Evolutionary conservation across 2,329 filamentous ascomycete species (phyloP).

Genomic region (Arthrobotrys entomopaga): DNA sequence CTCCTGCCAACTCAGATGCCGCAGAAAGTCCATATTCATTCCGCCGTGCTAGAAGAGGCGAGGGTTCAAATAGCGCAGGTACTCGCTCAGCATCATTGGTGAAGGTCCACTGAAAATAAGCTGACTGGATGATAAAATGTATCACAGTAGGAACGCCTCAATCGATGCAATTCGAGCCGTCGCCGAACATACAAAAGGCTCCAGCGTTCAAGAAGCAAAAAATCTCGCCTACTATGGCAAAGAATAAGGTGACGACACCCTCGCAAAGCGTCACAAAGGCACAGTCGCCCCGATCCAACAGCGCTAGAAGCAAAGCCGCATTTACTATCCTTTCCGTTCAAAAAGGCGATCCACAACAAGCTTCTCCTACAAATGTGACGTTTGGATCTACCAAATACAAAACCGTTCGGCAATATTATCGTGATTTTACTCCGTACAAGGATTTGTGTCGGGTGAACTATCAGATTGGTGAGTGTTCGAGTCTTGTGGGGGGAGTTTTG

Average conservation of each 20-base stretch:
- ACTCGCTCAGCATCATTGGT: background rate
- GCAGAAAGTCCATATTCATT: constrained; percentile 34
- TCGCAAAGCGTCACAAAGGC: constrained; percentile 7
- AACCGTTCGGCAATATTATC: constrained; percentile 33
- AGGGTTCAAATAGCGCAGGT: constrained; percentile 19
- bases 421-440: constrained; percentile 38
- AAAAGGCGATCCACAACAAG: constrained; percentile 34
- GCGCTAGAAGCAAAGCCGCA: background rate
- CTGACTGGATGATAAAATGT: constrained; percentile 1
- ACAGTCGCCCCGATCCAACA: background rate
- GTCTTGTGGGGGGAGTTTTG: background rate
- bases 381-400: constrained; percentile 41
- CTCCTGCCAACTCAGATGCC: background rate
- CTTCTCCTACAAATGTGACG: constrained; percentile 26
- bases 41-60: constrained; percentile 21
- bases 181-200: background rate
- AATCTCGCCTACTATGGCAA: background rate
- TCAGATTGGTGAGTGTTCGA: constrained; percentile 34
- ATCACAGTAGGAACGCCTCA: background rate
- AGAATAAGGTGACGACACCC: constrained; percentile 5
- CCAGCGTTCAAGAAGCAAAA: background rate
- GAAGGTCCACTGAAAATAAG: background rate
- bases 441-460: constrained; percentile 48
- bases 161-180: background rate
- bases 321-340: constrained; percentile 5